Conservation (phyloP, 2,329 filamentous ascomycete species). For the Alternaria rosae region DNA sequence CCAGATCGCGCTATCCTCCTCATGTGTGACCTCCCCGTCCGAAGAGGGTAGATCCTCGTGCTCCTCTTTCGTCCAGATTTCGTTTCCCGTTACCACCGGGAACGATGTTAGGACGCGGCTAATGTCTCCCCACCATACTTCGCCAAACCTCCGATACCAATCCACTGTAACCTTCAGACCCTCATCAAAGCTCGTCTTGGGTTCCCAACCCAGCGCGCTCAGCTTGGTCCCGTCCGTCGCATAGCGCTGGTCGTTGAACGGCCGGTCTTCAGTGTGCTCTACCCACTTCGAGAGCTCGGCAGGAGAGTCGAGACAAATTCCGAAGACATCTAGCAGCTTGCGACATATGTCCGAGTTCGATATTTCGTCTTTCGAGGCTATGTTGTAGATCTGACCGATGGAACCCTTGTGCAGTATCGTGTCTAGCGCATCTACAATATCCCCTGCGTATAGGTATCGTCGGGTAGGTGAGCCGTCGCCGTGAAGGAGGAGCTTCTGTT, state of each 20-base stretch:
- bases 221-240: slow-evolving; percentile 51
- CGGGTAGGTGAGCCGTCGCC: slow-evolving; percentile 78
- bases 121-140: slow-evolving; percentile 53
- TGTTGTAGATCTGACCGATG: slow-evolving; percentile 81
- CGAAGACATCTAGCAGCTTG: slow-evolving; percentile 69
- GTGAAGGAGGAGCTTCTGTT: slow-evolving; percentile 74
- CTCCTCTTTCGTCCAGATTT: slow-evolving; percentile 51
- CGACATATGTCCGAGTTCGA: slow-evolving; percentile 75
- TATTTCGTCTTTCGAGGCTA: slow-evolving; percentile 79
- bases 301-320: slow-evolving; percentile 53
- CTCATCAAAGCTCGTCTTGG: slow-evolving; percentile 46
- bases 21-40: slow-evolving; percentile 35
- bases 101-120: slow-evolving; percentile 50
- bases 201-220: slow-evolving; percentile 47
- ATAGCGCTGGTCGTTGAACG: slow-evolving; percentile 60
- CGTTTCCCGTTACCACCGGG: slow-evolving; percentile 49
- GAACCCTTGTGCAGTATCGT: slow-evolving; percentile 81
- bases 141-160: slow-evolving; percentile 50
- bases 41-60: slow-evolving; percentile 47
- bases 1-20: slow-evolving; percentile 27
- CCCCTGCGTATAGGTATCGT: slow-evolving; percentile 78
- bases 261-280: slow-evolving; percentile 77
- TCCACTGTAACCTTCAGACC: slow-evolving; percentile 48
- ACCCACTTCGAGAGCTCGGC: slow-evolving; percentile 68
- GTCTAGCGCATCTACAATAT: slow-evolving; percentile 83